Base-by-base conservation (phyloP, 73 alveolate genomes). In the Effrenium voratum region DNA sequence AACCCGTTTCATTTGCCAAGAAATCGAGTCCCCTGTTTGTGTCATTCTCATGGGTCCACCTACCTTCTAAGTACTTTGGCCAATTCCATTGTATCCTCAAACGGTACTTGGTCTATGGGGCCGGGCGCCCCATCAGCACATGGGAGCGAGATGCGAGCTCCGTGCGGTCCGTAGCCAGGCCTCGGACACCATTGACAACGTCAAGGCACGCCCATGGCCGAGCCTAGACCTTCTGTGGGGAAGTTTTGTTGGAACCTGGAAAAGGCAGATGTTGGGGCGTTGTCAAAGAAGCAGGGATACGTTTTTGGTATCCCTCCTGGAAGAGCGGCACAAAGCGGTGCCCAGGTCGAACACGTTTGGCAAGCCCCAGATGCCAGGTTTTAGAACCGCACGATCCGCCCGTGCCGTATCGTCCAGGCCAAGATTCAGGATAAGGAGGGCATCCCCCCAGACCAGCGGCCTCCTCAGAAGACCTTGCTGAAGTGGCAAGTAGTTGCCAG, bases 131-230 rank as follows among this genome's bases (percentile, higher is more conserved):
- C n/a, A n/a, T n/a, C n/a, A n/a, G n/a, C n/a, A n/a, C n/a, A n/a
- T n/a, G n/a, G n/a, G n/a, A n/a, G n/a, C n/a, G n/a, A n/a, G n/a
- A n/a, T 30, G 41, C 12, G 13, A 68, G 40, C n/a, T 15, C 40
- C n/a, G 41, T 68, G 80, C 24, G n/a, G 80, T 30, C 22, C 22
- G 80, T 41, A 26, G 28, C 57, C 83, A 91, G 98, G 98, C 98
- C 36, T 91, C 98, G 3, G 98, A 91, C 91, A 91, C 98, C 91
- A 91, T 91, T 46, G 98, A 91, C 98, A 91, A 91, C 55, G 98
- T 91, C 76, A 91, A 91, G 90, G 95, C 76, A 82, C 93, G 19
- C 76, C 93, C 32, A 22, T 82, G 22, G 93, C 76, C 5, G 93
- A 82, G n/a, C 76, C 47, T 73, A 44, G 34, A 38, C 76, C 93